Conservation (phyloP, 1,284 basidiomycete species). For the Anthracocystis setariae region DNA sequence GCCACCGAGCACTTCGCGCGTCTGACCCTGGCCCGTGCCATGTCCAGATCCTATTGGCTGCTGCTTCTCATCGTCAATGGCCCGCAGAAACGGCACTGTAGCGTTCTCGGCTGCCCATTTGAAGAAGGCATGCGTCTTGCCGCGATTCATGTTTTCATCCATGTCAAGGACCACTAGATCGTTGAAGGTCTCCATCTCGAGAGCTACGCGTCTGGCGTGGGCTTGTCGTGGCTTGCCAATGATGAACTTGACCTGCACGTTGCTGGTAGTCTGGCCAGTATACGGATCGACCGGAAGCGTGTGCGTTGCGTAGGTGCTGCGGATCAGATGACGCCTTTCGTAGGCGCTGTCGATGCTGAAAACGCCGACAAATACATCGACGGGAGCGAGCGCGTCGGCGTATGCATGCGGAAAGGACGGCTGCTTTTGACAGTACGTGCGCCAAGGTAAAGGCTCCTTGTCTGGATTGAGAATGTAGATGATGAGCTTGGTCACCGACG, state of each 20-base stretch:
- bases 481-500: conserved; percentile 69
- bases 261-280: conserved; percentile 70
- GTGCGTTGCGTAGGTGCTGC: conserved; percentile 88
- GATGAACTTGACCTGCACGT: conserved; percentile 89
- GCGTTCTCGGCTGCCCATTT: conserved; percentile 89
- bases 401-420: conserved; percentile 69
- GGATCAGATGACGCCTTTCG: conserved; percentile 87
- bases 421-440: conserved; percentile 82
- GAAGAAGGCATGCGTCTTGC: conserved; percentile 84
- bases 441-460: conserved; percentile 92
- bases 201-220: conserved; percentile 80
- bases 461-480: conserved; percentile 95
- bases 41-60: conserved; percentile 4
- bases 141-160: conserved; percentile 88
- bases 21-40: conserved; percentile 39
- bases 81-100: conserved; percentile 77
- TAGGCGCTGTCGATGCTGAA: conserved; percentile 82
- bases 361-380: conserved; percentile 87
- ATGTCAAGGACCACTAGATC: conserved; percentile 87
- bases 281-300: conserved; percentile 62
- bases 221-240: conserved; percentile 84
- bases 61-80: conserved; percentile 22
- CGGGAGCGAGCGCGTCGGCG: conserved; percentile 80
- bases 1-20: conserved; percentile 38
- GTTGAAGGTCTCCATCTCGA: conserved; percentile 93